Conservation (phyloP, 305 asterid species). For the Lippia alba region DNA sequence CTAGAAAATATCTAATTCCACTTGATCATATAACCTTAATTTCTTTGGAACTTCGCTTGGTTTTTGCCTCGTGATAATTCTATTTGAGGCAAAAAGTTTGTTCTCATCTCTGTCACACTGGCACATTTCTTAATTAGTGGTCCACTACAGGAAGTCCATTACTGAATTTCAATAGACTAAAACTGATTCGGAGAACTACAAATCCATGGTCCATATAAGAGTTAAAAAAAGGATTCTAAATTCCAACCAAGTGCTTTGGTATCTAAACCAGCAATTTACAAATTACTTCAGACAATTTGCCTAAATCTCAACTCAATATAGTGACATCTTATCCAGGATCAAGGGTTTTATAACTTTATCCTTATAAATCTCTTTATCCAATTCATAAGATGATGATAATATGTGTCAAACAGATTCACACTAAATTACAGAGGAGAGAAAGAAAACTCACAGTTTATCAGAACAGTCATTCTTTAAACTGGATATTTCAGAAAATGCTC, state of each 20-base stretch:
- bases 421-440: background rate
- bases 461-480: slow-evolving; percentile 68
- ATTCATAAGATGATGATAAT: background rate
- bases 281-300: background rate
- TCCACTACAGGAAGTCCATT: background rate
- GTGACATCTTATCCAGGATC: background rate
- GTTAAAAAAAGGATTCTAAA: background rate
- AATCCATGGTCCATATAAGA: background rate
- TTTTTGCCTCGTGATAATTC: slow-evolving; percentile 4
- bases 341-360: background rate
- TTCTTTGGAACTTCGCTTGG: background rate
- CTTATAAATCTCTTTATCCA: background rate
- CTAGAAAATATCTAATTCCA: background rate
- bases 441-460: slow-evolving; percentile 61
- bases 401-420: background rate
- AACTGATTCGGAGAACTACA: background rate
- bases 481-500: slow-evolving; percentile 67
- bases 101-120: background rate
- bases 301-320: slow-evolving; percentile 8
- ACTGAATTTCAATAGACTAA: background rate
- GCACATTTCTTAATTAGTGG: background rate
- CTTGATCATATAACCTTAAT: background rate
- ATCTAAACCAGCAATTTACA: background rate
- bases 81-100: slow-evolving; percentile 7
- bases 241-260: background rate